phyloP scores from a whole-genome alignment of 2,329 filamentous ascomycete species.

The Fusarium virguliforme region DNA sequence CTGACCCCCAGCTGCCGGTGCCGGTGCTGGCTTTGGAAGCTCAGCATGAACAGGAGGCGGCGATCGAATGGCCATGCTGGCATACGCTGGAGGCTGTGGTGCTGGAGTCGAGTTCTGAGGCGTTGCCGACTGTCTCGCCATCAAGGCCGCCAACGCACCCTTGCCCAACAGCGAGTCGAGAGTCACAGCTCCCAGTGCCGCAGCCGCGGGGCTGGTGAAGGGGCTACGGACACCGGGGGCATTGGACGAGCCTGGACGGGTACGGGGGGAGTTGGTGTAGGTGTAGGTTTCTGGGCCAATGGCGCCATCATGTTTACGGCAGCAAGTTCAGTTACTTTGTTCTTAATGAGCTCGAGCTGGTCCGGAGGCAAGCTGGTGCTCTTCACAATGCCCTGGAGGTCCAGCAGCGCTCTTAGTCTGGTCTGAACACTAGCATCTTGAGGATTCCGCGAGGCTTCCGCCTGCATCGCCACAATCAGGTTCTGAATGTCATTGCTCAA shows the following conservation, averaged over 20 bases:
- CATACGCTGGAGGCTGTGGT: constrained; percentile 56
- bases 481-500: constrained; percentile 88
- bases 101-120: constrained; percentile 66
- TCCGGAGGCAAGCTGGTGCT: constrained; percentile 84
- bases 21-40: constrained; percentile 51
- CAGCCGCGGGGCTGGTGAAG: constrained; percentile 54
- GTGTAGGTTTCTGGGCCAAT: constrained; percentile 61
- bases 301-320: constrained; percentile 72
- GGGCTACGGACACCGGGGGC: constrained; percentile 56
- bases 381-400: constrained; percentile 82
- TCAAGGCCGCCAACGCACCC: constrained; percentile 72
- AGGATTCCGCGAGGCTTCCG: constrained; percentile 82
- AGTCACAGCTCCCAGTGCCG: constrained; percentile 60
- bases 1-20: constrained; percentile 56
- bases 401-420: constrained; percentile 87
- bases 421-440: constrained; percentile 83
- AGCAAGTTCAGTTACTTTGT: constrained; percentile 84
- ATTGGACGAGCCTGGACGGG: constrained; percentile 53
- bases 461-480: constrained; percentile 81
- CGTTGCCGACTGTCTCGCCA: constrained; percentile 69
- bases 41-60: constrained; percentile 64
- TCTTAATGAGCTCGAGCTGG: constrained; percentile 87
- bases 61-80: constrained; percentile 63
- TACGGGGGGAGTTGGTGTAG: constrained; percentile 57
- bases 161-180: constrained; percentile 73